Conservation (phyloP, 1,139 yeast genomes). For the Blastobotrys apis region DNA sequence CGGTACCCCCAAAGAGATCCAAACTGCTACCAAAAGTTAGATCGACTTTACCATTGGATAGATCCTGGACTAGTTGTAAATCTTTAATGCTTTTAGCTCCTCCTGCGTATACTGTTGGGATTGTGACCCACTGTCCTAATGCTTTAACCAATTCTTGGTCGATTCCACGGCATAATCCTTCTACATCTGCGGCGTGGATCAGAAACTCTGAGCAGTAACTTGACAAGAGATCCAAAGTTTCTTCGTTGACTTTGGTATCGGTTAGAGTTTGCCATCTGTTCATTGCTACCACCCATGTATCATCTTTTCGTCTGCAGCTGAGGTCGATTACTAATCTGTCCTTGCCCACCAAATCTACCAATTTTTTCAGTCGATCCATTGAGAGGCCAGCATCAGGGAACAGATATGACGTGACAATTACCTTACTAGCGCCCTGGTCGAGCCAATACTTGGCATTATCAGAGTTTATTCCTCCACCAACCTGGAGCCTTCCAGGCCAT, state of each 20-base stretch:
- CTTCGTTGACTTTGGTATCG: slow-evolving; percentile 48
- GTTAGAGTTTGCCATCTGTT: slow-evolving; percentile 96
- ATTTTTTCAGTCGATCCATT: slow-evolving; percentile 47
- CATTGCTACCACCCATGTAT: slow-evolving; percentile 85
- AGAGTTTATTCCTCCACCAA: slow-evolving; percentile 87
- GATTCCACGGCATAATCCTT: slow-evolving; percentile 90
- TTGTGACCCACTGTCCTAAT: slow-evolving; percentile 75
- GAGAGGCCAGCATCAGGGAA: slow-evolving; percentile 63
- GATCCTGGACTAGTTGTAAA: slow-evolving; percentile 53
- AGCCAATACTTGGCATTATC: slow-evolving; percentile 76
- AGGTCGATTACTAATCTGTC: slow-evolving; percentile 78
- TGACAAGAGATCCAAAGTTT: slow-evolving; percentile 52
- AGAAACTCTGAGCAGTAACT: slow-evolving; percentile 77
- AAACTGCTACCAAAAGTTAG: slow-evolving; percentile 88
- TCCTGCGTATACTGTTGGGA: slow-evolving; percentile 91
- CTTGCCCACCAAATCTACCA: slow-evolving; percentile 55
- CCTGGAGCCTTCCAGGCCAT: slow-evolving; percentile 74
- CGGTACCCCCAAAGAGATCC: slow-evolving; percentile 83
- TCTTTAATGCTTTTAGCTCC: slow-evolving; percentile 81
- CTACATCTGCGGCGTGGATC: slow-evolving; percentile 97
- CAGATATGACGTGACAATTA: slow-evolving; percentile 89
- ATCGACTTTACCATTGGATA: slow-evolving; percentile 82
- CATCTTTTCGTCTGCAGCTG: slow-evolving; percentile 63
- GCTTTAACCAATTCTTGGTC: slow-evolving; percentile 69
- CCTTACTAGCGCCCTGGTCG: slow-evolving; percentile 62